Percentiles rank a stretch among this genome's conserved stretches.
These are phyloP conservation scores for Abrus pulchellus DNA, from an alignment of 306 rosid species.

Conservation along the genomic window DNA sequence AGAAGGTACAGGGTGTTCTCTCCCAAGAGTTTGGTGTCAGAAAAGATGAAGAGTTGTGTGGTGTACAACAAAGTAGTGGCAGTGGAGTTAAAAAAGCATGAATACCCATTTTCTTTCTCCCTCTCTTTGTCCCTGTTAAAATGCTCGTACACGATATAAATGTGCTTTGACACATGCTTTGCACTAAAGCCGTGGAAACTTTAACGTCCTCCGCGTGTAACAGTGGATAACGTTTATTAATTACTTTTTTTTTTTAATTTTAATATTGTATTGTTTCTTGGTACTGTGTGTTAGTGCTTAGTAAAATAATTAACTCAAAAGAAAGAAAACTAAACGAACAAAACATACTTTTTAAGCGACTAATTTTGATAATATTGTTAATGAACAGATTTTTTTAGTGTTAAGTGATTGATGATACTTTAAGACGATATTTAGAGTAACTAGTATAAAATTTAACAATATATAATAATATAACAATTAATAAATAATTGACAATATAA, in stretches of 20 bases:
- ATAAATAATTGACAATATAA: too few relatives aligned
- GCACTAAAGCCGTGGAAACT: background rate
- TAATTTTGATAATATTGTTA: too few relatives aligned
- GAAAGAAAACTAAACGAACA: background rate
- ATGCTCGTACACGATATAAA: background rate
- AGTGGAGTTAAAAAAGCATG: background rate
- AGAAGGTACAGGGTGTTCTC: background rate
- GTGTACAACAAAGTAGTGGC: background rate
- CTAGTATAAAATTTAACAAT: too few relatives aligned
- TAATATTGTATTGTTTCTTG: background rate
- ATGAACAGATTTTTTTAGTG: too few relatives aligned
- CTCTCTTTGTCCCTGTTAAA: background rate
- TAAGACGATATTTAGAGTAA: too few relatives aligned
- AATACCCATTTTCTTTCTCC: background rate
- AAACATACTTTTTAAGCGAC: background rate
- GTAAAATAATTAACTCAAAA: background rate
- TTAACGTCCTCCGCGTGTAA: constrained; percentile 36
- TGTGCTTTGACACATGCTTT: background rate
- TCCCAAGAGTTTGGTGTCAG: background rate
- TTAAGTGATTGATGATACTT: too few relatives aligned
- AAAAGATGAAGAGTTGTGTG: background rate
- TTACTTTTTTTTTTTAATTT: background rate
- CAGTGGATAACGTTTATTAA: constrained; percentile 14
- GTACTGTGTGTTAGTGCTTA: background rate
- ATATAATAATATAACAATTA: too few relatives aligned